A percentile compares a stretch with the other conserved stretches of the same genome.
phyloP scores from a whole-genome alignment of 1,139 yeast genomes.

The Casaregolazyma suthepensis region DNA sequence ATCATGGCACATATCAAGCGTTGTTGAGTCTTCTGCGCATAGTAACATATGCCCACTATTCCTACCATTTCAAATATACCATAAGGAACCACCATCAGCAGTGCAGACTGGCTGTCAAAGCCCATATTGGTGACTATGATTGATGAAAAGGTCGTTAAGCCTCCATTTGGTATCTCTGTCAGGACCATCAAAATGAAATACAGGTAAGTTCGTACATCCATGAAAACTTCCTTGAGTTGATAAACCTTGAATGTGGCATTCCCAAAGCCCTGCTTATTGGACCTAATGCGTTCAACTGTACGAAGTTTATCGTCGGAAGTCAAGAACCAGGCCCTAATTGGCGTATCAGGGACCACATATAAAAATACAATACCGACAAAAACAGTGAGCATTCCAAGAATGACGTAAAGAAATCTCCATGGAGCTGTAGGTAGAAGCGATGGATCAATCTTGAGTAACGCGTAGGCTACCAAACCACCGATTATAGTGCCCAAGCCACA shows the following conservation, averaged over 20 bases:
- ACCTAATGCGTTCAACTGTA: slow-evolving; percentile 47
- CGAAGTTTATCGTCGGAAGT: slow-evolving; percentile 43
- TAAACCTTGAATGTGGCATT: slow-evolving; percentile 46
- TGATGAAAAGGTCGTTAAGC: slow-evolving; percentile 42
- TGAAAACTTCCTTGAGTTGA: slow-evolving; percentile 44
- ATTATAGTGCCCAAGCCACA: slow-evolving; percentile 52
- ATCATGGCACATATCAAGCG: slow-evolving; percentile 38
- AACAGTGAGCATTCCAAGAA: slow-evolving; percentile 46
- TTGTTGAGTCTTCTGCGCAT: slow-evolving; percentile 24
- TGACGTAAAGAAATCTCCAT: slow-evolving; percentile 47
- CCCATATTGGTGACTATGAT: slow-evolving; percentile 38
- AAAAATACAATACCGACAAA: slow-evolving; percentile 44
- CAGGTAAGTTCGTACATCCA: slow-evolving; percentile 44
- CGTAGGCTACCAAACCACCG: slow-evolving; percentile 53
- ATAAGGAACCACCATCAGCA: slow-evolving; percentile 38
- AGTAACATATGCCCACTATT: slow-evolving; percentile 24
- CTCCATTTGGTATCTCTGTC: slow-evolving; percentile 49
- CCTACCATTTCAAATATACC: slow-evolving; percentile 34
- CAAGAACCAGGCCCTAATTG: slow-evolving; percentile 51
- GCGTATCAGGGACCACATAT: slow-evolving; percentile 47
- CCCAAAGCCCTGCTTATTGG: slow-evolving; percentile 48
- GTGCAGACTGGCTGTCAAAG: slow-evolving; percentile 35
- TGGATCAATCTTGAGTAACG: slow-evolving; percentile 35
- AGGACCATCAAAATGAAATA: slow-evolving; percentile 39
- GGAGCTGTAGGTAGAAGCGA: slow-evolving; percentile 35